Evolutionary conservation across 306 rosid genomes (phyloP).

Genomic region (Lupinus albus): DNA sequence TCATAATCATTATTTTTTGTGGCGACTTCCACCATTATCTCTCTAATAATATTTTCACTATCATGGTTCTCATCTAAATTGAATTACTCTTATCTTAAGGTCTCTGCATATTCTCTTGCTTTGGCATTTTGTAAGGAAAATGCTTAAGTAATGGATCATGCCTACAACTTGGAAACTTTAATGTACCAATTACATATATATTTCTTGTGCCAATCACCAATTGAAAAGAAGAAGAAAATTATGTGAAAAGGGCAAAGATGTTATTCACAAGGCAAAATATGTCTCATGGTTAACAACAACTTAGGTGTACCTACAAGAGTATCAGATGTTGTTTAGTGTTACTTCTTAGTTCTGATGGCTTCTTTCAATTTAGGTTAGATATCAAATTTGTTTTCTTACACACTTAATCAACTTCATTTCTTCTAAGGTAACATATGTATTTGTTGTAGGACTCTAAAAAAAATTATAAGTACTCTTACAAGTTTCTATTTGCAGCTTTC

Average conservation of each 20-base stretch:
- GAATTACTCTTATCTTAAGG: conserved; percentile 29
- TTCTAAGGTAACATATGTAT: not conserved
- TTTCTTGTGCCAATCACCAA: conserved; percentile 35
- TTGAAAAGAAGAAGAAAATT: not conserved
- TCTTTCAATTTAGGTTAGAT: not conserved
- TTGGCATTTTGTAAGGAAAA: conserved; percentile 27
- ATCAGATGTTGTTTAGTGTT: too few species aligned
- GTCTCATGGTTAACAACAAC: not conserved
- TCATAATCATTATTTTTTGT: not conserved
- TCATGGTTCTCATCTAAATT: not conserved
- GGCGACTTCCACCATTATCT: conserved; percentile 14
- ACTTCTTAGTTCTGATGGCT: not conserved
- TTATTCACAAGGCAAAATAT: not conserved
- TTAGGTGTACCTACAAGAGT: too few species aligned
- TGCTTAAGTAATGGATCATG: conserved; percentile 39
- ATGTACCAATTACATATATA: not conserved
- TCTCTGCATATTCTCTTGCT: conserved; percentile 24
- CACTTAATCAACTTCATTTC: not conserved
- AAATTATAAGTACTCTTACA: conserved; percentile 20
- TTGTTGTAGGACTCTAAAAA: too few species aligned
- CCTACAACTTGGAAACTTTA: conserved; percentile 12
- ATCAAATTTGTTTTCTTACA: conserved; percentile 25
- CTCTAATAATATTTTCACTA: not conserved
- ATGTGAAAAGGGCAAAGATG: not conserved
- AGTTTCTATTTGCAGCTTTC: too few species aligned